phyloP scores from a whole-genome alignment of 2,329 filamentous ascomycete genomes.

The Phyllosticta paracitricarpa region DNA sequence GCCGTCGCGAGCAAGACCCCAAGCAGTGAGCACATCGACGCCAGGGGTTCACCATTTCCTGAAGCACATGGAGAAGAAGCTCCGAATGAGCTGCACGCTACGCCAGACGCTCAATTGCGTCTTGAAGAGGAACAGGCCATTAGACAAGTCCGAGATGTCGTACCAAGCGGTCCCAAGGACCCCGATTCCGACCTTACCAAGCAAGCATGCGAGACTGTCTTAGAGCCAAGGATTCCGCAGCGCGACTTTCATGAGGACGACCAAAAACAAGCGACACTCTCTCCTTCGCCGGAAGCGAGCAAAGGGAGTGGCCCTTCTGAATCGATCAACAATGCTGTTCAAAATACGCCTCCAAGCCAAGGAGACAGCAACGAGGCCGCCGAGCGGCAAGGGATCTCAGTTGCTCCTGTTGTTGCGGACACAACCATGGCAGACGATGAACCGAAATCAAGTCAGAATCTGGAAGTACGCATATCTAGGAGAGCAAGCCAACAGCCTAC shows the following conservation, averaged over 20 bases:
- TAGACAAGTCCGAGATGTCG: conserved; percentile 15
- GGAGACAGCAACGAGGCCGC: neutral
- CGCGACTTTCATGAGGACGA: neutral
- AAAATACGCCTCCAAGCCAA: neutral
- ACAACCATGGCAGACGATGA: neutral
- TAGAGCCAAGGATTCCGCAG: neutral
- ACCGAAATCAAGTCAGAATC: neutral
- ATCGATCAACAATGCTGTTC: neutral
- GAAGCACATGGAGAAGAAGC: neutral
- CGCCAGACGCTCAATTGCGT: conserved; percentile 50
- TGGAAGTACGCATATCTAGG: neutral
- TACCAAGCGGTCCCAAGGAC: neutral
- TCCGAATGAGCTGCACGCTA: conserved; percentile 20
- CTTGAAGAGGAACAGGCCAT: conserved; percentile 44
- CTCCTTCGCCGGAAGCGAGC: neutral
- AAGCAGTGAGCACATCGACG: neutral
- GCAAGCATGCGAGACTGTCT: neutral
- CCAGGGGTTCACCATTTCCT: neutral
- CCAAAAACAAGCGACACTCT: neutral
- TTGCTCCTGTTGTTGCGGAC: neutral
- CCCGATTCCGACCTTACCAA: neutral
- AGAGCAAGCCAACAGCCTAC: neutral
- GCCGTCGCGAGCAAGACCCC: neutral
- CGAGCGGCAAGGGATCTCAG: neutral
- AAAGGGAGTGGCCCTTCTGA: neutral